Percentiles rank a stretch among this genome's conserved stretches.
phyloP scores from a whole-genome alignment of 345 rosid genomes.

The Linum tenue region DNA sequence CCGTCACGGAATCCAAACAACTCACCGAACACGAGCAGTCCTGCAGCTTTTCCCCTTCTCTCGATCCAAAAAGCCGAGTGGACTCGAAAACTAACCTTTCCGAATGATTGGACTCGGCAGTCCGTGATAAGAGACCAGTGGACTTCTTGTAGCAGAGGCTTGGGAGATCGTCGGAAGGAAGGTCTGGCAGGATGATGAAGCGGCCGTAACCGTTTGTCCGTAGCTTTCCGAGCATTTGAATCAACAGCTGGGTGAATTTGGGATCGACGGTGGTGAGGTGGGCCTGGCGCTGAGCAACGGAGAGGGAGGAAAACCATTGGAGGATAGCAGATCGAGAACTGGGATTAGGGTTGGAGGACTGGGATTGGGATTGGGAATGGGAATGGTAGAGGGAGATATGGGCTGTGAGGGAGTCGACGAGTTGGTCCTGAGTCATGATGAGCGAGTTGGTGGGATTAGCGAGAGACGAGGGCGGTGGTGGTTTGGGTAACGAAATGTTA shows the following conservation, averaged over 20 bases:
- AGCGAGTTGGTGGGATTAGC: conserved; percentile 20
- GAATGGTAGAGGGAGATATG: conserved; percentile 86
- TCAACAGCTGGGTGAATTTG: conserved; percentile 45
- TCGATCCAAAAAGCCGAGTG: conserved; percentile 49
- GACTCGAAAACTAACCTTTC: conserved; percentile 51
- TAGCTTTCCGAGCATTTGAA: conserved; percentile 67
- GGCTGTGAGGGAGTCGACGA: conserved; percentile 70
- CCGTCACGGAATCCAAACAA: conserved; percentile 54
- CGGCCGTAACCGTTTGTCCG: conserved; percentile 51
- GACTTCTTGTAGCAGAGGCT: conserved; percentile 69
- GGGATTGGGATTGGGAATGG: conserved; percentile 24
- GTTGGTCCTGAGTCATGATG: conserved; percentile 42
- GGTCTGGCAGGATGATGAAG: conserved; percentile 81
- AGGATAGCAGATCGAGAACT: conserved; percentile 54
- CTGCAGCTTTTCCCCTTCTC: conserved; percentile 47
- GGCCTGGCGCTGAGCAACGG: conserved; percentile 65
- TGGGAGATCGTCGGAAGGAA: conserved; percentile 58
- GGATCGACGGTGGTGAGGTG: conserved; percentile 59
- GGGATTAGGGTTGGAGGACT: conserved; percentile 25
- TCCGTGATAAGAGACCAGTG: conserved; percentile 59
- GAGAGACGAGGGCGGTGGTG: conserved; percentile 12
- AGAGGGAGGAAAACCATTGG: conserved; percentile 78
- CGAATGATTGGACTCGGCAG: conserved; percentile 43
- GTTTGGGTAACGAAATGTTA: conserved; percentile 19
- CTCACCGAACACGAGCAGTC: conserved; percentile 43